Base-by-base conservation (phyloP, 352 stramenopile species). In the Phytophthora uliginosa region DNA sequence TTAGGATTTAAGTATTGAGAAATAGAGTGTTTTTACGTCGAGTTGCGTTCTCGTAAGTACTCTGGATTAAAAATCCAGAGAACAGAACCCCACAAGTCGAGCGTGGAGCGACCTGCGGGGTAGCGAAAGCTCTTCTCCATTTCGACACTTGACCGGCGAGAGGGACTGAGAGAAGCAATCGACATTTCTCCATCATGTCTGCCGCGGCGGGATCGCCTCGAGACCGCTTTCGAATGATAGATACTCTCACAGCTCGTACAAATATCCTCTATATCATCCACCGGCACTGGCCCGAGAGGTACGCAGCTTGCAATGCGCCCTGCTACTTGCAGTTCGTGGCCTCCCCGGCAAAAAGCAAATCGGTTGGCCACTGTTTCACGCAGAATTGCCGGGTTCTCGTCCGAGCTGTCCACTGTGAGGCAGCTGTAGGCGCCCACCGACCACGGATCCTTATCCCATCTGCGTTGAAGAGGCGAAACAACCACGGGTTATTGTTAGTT, bases 271-370 rank as follows among this genome's bases (percentile, higher is more conserved):
- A n/a, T 31, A 31, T 31, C 28, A 31, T 31, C 28, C 1, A 31
- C 28, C 4, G 28, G 28, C 8, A 42, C 54, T 20, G 31, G 66
- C 83, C 84, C 0, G 86, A 91, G 17, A 93, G 62, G 50, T 91
- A 90, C 22, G 88, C 88, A 7, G 84, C 86, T 48, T 91, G 84
- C 15, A 92, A 71, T 4, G 83, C 85, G 3, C 83, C 83, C 56
- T 92, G 87, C 59, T 92, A 91, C 55, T 86, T 80, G 69, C 90
- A 85, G 50, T 82, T 81, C 9, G 85, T 95, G 15, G 85, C 86
- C 51, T 95, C 85, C 12, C 88, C 88, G 1, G 84, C 84, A 36
- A 95, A 95, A 36, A 89, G 65, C 56, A 95, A 65, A 17, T n/a
- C 78, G 78, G 12, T 69, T 77, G 1, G 53, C 74, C 1, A 92